Conservation (phyloP, 805 yeast genomes). For the Spathaspora gorwiae region DNA sequence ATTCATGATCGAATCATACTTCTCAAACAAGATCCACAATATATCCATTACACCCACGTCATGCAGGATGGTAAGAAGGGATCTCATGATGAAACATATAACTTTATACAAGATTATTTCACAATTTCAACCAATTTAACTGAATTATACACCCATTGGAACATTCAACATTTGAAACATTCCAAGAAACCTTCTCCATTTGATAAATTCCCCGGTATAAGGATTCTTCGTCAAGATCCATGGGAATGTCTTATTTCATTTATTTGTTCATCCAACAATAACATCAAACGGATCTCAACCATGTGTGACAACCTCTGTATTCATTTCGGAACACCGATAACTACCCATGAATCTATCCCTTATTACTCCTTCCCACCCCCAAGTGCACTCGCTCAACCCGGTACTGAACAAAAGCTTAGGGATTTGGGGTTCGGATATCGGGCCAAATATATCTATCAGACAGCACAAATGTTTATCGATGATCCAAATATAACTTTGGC, state of each 20-base stretch:
- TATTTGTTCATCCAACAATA: conserved; percentile 94
- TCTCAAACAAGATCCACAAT: conserved; percentile 52
- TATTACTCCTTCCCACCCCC: conserved; percentile 78
- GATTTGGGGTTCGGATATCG: conserved; percentile 79
- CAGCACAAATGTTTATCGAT: conserved; percentile 56
- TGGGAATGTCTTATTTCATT: conserved; percentile 93
- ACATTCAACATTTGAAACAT: conserved; percentile 47
- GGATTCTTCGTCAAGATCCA: conserved; percentile 90
- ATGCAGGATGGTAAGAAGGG: conserved; percentile 14
- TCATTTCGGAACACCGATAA: conserved; percentile 54
- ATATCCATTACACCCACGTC: conserved; percentile 48
- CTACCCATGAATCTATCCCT: conserved; percentile 46
- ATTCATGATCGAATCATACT: conserved; percentile 56
- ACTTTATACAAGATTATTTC: conserved; percentile 63
- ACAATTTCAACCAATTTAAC: conserved; percentile 54
- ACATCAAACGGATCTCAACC: conserved; percentile 85
- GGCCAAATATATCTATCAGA: conserved; percentile 78
- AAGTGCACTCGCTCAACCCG: conserved; percentile 33
- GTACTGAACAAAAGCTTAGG: conserved; percentile 40
- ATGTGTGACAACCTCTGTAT: conserved; percentile 81
- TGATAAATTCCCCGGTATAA: conserved; percentile 55
- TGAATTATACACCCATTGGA: conserved; percentile 61
- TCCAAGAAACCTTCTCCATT: conserved; percentile 30
- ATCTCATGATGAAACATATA: conserved; percentile 23
- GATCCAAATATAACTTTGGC: conserved; percentile 33